A percentile compares a stretch with the other conserved stretches of the same genome.
Conservation (phyloP, 345 rosid species). For the Adansonia digitata region DNA sequence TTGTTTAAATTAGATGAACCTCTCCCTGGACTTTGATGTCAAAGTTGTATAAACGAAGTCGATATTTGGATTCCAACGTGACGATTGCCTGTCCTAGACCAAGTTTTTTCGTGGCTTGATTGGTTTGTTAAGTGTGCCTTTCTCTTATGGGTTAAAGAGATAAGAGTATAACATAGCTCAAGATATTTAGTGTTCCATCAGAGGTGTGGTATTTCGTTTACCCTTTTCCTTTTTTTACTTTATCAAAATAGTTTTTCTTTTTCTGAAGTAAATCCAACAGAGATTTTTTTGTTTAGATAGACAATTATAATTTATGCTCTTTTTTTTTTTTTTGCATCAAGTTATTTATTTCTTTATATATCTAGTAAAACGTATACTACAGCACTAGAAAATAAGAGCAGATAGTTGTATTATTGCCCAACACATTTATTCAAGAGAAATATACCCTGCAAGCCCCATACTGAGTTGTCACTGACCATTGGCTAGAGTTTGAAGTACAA, state of each 20-base stretch:
- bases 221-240: neutral
- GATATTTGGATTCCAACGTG: neutral
- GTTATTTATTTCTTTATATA: neutral
- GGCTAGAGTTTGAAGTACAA: slow-evolving; percentile 23
- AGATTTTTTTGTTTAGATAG: neutral
- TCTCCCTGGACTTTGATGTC: neutral
- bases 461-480: slow-evolving; percentile 23
- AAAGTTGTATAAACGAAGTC: neutral
- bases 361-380: neutral
- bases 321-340: slow-evolving; percentile 9
- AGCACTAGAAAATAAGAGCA: neutral
- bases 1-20: neutral
- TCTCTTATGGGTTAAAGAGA: neutral
- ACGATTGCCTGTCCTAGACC: neutral
- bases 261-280: neutral
- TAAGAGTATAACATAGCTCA: neutral
- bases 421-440: slow-evolving; percentile 5
- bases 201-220: neutral
- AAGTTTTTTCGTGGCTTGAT: neutral
- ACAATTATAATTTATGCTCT: neutral
- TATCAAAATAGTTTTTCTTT: neutral
- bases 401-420: neutral
- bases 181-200: neutral
- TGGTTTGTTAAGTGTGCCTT: neutral
- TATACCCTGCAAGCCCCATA: slow-evolving; percentile 24